phyloP scores from a whole-genome alignment of 257 asterid species.

The Penstemon davidsonii region DNA sequence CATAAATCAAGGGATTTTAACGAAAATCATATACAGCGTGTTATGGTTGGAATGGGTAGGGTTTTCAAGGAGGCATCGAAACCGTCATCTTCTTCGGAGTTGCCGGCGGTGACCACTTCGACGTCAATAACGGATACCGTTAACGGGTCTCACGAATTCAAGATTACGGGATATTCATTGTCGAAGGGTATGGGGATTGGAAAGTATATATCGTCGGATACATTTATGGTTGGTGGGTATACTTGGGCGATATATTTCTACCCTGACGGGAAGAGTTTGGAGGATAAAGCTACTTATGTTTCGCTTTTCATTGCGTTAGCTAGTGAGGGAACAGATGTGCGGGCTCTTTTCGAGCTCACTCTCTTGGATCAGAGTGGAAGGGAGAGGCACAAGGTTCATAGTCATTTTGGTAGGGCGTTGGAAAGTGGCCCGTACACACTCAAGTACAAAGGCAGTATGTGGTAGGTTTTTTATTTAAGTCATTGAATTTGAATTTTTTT shows the following conservation, averaged over 20 bases:
- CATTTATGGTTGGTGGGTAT: slow-evolving; percentile 87
- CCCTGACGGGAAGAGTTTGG: slow-evolving; percentile 91
- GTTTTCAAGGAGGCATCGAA: slow-evolving; percentile 48
- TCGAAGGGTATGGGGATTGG: slow-evolving; percentile 90
- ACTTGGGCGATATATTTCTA: slow-evolving; percentile 92
- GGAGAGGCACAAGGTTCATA: slow-evolving; percentile 92
- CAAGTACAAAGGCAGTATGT: slow-evolving; percentile 94
- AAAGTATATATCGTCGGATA: slow-evolving; percentile 77
- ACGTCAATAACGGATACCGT: slow-evolving; percentile 79
- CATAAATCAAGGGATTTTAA: too few relatives aligned
- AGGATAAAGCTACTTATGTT: slow-evolving; percentile 80
- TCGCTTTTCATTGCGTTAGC: slow-evolving; percentile 85
- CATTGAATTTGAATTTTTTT: slow-evolving; percentile 16
- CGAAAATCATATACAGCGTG: background rate
- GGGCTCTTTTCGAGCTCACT: slow-evolving; percentile 89
- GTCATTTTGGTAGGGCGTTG: slow-evolving; percentile 91
- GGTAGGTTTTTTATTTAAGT: slow-evolving; percentile 50
- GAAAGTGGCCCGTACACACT: slow-evolving; percentile 94
- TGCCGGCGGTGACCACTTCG: slow-evolving; percentile 59
- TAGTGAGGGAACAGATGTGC: slow-evolving; percentile 81
- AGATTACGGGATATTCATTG: slow-evolving; percentile 77
- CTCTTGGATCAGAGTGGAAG: slow-evolving; percentile 90
- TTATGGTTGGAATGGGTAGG: slow-evolving; percentile 66
- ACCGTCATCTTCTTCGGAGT: slow-evolving; percentile 48
- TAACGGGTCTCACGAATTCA: slow-evolving; percentile 81